Evolutionary conservation across 1,139 yeast species (phyloP).

Genomic region (Candida labiduridarum): DNA sequence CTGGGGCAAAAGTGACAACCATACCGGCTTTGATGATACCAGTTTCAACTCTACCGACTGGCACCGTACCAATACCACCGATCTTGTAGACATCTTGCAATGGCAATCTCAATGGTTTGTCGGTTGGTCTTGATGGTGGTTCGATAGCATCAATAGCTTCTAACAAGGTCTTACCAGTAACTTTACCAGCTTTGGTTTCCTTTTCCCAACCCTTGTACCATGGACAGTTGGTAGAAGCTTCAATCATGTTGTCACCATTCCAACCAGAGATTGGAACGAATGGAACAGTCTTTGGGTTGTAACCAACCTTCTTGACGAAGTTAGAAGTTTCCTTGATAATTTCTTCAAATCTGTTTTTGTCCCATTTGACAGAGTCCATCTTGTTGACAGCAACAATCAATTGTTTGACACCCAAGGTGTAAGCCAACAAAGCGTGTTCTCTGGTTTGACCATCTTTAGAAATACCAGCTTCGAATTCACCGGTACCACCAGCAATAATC

Average conservation of each 20-base stretch:
- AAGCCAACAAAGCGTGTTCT: slow-evolving; percentile 90
- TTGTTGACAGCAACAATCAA: slow-evolving; percentile 90
- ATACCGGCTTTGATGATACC: slow-evolving; percentile 84
- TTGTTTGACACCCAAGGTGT: slow-evolving; percentile 88
- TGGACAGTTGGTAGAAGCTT: slow-evolving; percentile 77
- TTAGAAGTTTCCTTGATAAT: slow-evolving; percentile 81
- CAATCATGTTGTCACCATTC: slow-evolving; percentile 95
- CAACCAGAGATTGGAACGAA: slow-evolving; percentile 93
- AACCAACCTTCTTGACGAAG: slow-evolving; percentile 93
- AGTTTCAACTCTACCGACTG: slow-evolving; percentile 94
- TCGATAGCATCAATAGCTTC: slow-evolving; percentile 88
- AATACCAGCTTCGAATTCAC: slow-evolving; percentile 96
- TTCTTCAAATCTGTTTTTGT: slow-evolving; percentile 78
- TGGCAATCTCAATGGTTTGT: slow-evolving; percentile 90
- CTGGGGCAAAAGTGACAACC: no score
- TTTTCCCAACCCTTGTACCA: slow-evolving; percentile 93
- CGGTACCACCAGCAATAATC: slow-evolving; percentile 88
- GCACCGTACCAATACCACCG: slow-evolving; percentile 93
- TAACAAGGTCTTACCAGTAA: slow-evolving; percentile 83
- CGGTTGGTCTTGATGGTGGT: slow-evolving; percentile 84
- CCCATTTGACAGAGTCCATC: slow-evolving; percentile 92
- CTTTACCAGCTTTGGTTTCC: slow-evolving; percentile 80
- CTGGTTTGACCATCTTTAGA: slow-evolving; percentile 93
- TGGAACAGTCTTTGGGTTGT: slow-evolving; percentile 90
- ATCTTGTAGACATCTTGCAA: slow-evolving; percentile 92